phyloP scores from a whole-genome alignment of 2,329 filamentous ascomycete genomes.

The Fusarium austroafricanum region DNA sequence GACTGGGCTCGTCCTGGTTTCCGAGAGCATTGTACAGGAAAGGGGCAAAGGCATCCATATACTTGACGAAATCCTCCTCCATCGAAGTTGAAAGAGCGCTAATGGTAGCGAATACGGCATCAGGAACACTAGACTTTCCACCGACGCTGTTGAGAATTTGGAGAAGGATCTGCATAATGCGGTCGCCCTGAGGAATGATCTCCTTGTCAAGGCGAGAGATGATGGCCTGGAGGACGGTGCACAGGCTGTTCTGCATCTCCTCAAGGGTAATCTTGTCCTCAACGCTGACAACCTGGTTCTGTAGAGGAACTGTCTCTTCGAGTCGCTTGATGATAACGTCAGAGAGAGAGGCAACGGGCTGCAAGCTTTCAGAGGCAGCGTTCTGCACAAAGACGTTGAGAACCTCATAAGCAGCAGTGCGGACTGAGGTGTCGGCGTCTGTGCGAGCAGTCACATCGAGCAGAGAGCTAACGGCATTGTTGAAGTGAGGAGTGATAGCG shows the following conservation, averaged over 20 bases:
- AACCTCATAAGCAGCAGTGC: conserved; percentile 97
- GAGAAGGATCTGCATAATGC: conserved; percentile 91
- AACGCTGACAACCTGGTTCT: conserved; percentile 93
- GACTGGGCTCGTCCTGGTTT: conserved; percentile 93
- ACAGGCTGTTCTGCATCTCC: conserved; percentile 97
- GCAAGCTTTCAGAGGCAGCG: conserved; percentile 85
- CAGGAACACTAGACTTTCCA: conserved; percentile 91
- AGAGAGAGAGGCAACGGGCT: conserved; percentile 82
- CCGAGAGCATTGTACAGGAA: conserved; percentile 94
- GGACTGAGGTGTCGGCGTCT: conserved; percentile 87
- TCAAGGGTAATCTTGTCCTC: conserved; percentile 96
- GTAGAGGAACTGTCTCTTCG: conserved; percentile 88
- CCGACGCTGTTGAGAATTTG: conserved; percentile 82
- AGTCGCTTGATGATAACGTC: conserved; percentile 91
- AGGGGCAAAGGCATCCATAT: conserved; percentile 95
- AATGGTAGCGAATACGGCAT: conserved; percentile 91
- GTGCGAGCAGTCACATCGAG: conserved; percentile 85
- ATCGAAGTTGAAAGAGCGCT: conserved; percentile 91
- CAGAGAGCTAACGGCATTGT: conserved; percentile 87
- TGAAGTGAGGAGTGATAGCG: conserved; percentile 90
- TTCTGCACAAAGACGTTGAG: conserved; percentile 95
- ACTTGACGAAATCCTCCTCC: conserved; percentile 93
- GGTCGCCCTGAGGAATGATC: conserved; percentile 88
- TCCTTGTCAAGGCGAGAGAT: conserved; percentile 92
- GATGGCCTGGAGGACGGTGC: conserved; percentile 90